Conservation (phyloP, 2,329 filamentous ascomycete genomes). For the Tolypocladium paradoxum region DNA sequence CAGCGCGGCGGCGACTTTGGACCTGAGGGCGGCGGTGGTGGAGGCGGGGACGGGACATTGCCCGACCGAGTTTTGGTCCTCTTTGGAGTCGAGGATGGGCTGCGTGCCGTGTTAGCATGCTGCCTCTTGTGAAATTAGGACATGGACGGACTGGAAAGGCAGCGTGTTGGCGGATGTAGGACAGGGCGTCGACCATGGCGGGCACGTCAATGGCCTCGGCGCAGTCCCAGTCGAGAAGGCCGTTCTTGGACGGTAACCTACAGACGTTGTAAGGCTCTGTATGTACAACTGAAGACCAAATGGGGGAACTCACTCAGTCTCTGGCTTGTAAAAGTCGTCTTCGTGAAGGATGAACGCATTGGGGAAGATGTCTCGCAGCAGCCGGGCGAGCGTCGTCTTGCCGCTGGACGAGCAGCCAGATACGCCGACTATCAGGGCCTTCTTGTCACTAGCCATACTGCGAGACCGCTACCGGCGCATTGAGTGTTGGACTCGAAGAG, state of each 20-base stretch:
- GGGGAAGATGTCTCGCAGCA: conserved; percentile 74
- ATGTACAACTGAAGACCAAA: too few species aligned
- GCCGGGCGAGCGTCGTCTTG: conserved; percentile 84
- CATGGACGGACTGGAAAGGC: conserved; percentile 43
- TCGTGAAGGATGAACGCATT: conserved; percentile 77
- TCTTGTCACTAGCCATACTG: conserved; percentile 22
- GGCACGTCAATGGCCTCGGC: conserved; percentile 64
- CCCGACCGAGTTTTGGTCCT: conserved; percentile 53
- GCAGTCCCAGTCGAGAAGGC: conserved; percentile 86
- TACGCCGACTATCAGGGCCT: conserved; percentile 62
- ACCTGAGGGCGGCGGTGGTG: conserved; percentile 34
- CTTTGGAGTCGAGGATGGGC: conserved; percentile 25
- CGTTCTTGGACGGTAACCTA: conserved; percentile 45
- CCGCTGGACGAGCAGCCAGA: conserved; percentile 88
- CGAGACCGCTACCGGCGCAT: not conserved
- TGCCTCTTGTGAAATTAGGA: not conserved
- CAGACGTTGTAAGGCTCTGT: not conserved
- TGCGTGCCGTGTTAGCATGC: not conserved
- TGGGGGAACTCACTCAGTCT: conserved; percentile 47
- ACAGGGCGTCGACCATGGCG: conserved; percentile 54
- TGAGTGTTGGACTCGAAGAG: not conserved
- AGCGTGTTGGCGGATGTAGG: conserved; percentile 60
- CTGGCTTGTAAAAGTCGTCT: conserved; percentile 89
- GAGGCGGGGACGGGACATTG: conserved; percentile 38
- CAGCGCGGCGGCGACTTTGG: conserved; percentile 37